Percentiles rank a stretch among this genome's conserved stretches.
Conservation (phyloP, 1,139 yeast genomes). For the Yamadazyma oceani region DNA sequence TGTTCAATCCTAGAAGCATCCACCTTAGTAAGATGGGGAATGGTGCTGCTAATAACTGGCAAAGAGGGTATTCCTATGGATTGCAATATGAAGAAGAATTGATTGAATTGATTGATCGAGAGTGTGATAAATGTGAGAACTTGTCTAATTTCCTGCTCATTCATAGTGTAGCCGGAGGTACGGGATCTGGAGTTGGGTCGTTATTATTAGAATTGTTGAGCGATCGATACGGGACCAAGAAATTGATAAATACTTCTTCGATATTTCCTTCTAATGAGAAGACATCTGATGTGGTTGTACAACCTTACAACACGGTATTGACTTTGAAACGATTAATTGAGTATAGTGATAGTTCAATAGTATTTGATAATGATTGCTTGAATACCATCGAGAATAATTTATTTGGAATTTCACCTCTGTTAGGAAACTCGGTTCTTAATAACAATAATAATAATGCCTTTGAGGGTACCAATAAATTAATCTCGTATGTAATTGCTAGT, state of each 20-base stretch:
- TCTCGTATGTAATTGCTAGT: constrained; percentile 81
- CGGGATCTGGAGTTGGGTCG: constrained; percentile 96
- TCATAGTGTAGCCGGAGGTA: constrained; percentile 98
- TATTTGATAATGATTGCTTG: constrained; percentile 87
- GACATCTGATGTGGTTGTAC: constrained; percentile 93
- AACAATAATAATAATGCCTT: constrained; percentile 38
- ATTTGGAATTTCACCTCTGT: constrained; percentile 33
- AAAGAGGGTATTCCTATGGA: constrained; percentile 83
- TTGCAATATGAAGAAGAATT: constrained; percentile 66
- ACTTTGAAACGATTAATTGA: constrained; percentile 81
- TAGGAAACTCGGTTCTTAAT: constrained; percentile 10
- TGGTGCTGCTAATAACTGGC: constrained; percentile 97
- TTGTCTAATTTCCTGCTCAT: constrained; percentile 86
- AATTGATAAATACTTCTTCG: constrained; percentile 79
- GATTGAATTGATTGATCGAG: constrained; percentile 82
- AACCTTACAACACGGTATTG: constrained; percentile 87
- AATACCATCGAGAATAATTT: constrained; percentile 60
- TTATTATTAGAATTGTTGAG: constrained; percentile 71
- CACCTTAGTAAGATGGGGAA: constrained; percentile 78
- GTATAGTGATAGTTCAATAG: constrained; percentile 80
- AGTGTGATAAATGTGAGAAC: constrained; percentile 87
- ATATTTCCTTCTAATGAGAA: constrained; percentile 78
- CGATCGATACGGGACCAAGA: constrained; percentile 79
- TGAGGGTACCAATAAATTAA: constrained; percentile 79
- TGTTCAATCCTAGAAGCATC: constrained; percentile 83